Percentiles rank a stretch among this genome's conserved stretches.
phyloP scores from a whole-genome alignment of 2,329 filamentous ascomycete species.

The Fusarium palustre region DNA sequence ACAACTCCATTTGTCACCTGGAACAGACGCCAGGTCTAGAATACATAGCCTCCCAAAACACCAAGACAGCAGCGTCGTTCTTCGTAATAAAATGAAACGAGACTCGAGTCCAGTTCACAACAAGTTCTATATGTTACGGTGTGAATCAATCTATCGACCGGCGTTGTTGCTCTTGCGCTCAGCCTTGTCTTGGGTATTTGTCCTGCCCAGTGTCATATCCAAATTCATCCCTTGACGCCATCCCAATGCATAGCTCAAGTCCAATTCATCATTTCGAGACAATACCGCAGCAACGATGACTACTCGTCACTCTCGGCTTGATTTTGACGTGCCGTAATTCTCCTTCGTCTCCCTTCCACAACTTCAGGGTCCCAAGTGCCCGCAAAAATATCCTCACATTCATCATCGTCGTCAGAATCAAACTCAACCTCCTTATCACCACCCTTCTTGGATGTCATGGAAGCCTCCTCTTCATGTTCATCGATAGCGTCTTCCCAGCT shows the following conservation, averaged over 20 bases:
- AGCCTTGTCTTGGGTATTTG: conserved; percentile 39
- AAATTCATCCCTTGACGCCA: conserved; percentile 40
- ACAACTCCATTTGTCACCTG: background rate
- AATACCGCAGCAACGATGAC: conserved; percentile 13
- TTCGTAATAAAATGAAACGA: conserved; percentile 9
- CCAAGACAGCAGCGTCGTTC: background rate
- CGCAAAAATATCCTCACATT: conserved; percentile 74
- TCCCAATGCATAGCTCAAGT: conserved; percentile 20
- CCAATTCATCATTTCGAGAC: conserved; percentile 5
- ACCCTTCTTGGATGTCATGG: conserved; percentile 20
- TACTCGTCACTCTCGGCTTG: conserved; percentile 30
- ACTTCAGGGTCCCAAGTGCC: conserved; percentile 69
- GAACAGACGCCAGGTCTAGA: conserved; percentile 6
- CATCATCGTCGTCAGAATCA: conserved; percentile 73
- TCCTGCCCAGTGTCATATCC: conserved; percentile 12
- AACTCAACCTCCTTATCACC: conserved; percentile 59
- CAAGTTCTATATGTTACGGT: conserved; percentile 10
- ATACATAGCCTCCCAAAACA: conserved; percentile 12
- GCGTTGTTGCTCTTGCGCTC: conserved; percentile 15
- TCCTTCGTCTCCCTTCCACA: conserved; percentile 60
- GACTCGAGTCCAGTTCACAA: conserved; percentile 20
- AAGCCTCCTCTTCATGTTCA: conserved; percentile 15
- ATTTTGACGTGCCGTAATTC: conserved; percentile 50
- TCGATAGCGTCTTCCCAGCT: conserved; percentile 60
- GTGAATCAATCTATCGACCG: conserved; percentile 7